Evolutionary conservation across 2,329 filamentous ascomycete genomes (phyloP), one percentile per base, ranked within the genome.

Genomic region (Talaromyces sp.): DNA sequence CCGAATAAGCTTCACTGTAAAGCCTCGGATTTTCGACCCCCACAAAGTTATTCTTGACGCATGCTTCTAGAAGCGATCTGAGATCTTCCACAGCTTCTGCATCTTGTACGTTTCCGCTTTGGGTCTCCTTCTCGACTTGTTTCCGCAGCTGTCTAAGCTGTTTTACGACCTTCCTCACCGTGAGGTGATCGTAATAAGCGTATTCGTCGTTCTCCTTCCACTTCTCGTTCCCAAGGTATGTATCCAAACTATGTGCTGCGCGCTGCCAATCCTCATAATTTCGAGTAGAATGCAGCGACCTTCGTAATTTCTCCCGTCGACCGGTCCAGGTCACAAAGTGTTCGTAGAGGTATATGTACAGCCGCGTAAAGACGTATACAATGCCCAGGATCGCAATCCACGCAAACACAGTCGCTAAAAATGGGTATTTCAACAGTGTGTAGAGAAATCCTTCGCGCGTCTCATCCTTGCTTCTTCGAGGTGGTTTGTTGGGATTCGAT

Each of bases 1-100:
- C 95, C 69, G 92, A 96, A 73, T 99, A 99, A 2, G 93, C 96
- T 78, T 98, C 93, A 70, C 91, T 96, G 75, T 99, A 99, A n/a
- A 99, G 79, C 61, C 92, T 85, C 9, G 93, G 87, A 70, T 96
- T 98, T 76, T 99, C 95, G 14, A 96, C 88, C 0, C 95, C 95
- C 18, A 91, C 92, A 76, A 98, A 99, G 73, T 99, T 98, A 77
- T 93, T 96, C 83, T 97, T 99, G 69, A 97, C 89, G 73, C 93
- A 98, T 14, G 91, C 91, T 78, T 96, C 92, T 21, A 96, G 81
- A 64, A 98, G 77, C 0, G 84, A 83, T 65, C 87, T 88, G 61
- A 99, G 81, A 61, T 95, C 91, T 66, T 93, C 89, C 16, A 56
- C 65, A 66, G 21, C 67, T 63, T 21, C 67, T 62, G 18, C 67